phyloP scores from a whole-genome alignment of 192 early-diverging fungal genomes.

The Umbelopsis isabellina region DNA sequence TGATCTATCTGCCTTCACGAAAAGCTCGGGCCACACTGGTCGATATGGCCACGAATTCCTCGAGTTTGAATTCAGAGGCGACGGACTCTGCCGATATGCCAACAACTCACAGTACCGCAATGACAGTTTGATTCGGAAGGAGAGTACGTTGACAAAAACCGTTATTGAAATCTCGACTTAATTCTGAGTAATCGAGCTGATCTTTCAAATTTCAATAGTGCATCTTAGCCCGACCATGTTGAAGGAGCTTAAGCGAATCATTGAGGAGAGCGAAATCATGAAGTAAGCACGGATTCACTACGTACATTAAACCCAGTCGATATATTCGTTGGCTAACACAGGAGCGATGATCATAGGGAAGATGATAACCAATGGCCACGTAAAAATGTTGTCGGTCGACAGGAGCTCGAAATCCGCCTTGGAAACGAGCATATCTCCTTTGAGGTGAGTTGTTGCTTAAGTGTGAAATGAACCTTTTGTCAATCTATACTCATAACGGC shows the following conservation, averaged over 20 bases:
- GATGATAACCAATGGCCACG: conserved; percentile 91
- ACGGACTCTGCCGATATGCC: conserved; percentile 91
- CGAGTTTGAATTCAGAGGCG: conserved; percentile 91
- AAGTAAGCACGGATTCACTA: conserved; percentile 50
- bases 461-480: not conserved
- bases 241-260: conserved; percentile 87
- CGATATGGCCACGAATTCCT: conserved; percentile 99
- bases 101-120: conserved; percentile 99
- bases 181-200: not conserved
- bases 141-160: conserved; percentile 54
- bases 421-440: conserved; percentile 93
- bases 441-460: conserved; percentile 56
- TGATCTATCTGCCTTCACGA: not conserved
- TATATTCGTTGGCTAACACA: not conserved
- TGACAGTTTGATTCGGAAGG: conserved; percentile 94
- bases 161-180: not conserved
- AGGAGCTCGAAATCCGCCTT: conserved; percentile 94
- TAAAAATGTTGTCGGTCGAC: conserved; percentile 86
- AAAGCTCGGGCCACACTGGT: conserved; percentile 87
- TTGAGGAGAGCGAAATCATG: conserved; percentile 89
- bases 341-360: conserved; percentile 58
- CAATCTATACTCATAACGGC: not conserved
- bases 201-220: conserved; percentile 49
- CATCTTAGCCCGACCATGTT: conserved; percentile 79
- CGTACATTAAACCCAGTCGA: not conserved